phyloP scores from a whole-genome alignment of 257 asterid species.

The Rubia yunnanensis region DNA sequence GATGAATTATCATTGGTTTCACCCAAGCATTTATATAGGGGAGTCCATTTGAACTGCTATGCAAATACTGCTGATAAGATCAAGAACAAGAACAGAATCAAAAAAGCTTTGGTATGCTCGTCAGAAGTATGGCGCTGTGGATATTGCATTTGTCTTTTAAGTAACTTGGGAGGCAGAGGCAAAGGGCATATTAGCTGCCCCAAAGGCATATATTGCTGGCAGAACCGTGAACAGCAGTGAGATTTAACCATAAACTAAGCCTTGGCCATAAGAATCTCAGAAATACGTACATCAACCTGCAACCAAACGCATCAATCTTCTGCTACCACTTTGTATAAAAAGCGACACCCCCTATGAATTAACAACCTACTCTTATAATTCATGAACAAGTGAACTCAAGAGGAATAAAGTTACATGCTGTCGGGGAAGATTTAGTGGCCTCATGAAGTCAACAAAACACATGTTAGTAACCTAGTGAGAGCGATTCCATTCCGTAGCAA shows the following conservation, averaged over 20 bases:
- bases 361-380: too few species aligned
- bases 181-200: not conserved
- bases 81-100: not conserved
- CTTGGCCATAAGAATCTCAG: not conserved
- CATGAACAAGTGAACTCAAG: too few species aligned
- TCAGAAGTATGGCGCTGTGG: conserved; percentile 1
- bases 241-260: not conserved
- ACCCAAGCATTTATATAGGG: not conserved
- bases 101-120: conserved; percentile 11
- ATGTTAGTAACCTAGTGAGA: not conserved
- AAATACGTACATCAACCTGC: not conserved
- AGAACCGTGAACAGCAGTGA: conserved; percentile 1
- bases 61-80: not conserved
- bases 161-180: conserved; percentile 1
- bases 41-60: not conserved
- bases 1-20: not conserved
- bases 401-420: not conserved
- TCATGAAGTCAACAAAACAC: not conserved
- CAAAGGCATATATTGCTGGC: not conserved
- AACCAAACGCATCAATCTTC: not conserved
- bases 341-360: too few species aligned
- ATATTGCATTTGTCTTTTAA: conserved; percentile 5
- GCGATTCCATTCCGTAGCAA: not conserved
- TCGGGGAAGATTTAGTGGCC: too few species aligned
- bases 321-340: not conserved